Percentiles rank a stretch among this genome's conserved stretches.
Evolutionary conservation across 768 basidiomycete species (phyloP).

Genomic region (Amanita polypyramis): DNA sequence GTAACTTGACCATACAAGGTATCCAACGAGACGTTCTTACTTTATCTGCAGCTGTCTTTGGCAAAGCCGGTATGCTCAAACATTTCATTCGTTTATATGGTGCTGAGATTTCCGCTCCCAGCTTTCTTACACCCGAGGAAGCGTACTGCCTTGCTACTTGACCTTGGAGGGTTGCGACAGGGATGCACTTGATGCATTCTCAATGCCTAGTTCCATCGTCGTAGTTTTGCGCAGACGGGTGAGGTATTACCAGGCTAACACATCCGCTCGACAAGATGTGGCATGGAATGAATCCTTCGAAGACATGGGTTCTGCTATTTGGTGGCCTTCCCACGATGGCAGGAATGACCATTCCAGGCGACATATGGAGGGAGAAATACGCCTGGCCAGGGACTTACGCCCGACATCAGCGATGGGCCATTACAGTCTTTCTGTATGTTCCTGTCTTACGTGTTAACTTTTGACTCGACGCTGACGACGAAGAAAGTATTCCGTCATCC

Average conservation of each 20-base stretch:
- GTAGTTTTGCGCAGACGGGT: conserved; percentile 31
- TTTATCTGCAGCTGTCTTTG: conserved; percentile 26
- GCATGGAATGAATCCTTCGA: conserved; percentile 36
- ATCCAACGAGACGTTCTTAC: conserved; percentile 3
- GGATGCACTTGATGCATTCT: conserved; percentile 30
- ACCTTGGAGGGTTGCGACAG: conserved; percentile 29
- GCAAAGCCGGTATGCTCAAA: conserved; percentile 31
- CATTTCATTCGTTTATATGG: background rate
- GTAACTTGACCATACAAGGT: conserved; percentile 9
- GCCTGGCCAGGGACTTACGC: conserved; percentile 37
- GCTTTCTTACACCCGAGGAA: conserved; percentile 40
- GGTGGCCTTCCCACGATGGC: conserved; percentile 33
- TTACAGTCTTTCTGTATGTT: conserved; percentile 39
- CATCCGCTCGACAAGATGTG: conserved; percentile 24
- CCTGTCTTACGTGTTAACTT: background rate
- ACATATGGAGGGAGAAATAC: conserved; percentile 42
- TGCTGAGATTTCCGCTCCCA: conserved; percentile 10
- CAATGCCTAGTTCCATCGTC: conserved; percentile 27
- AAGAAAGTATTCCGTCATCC: conserved; percentile 33
- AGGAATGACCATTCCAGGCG: conserved; percentile 23
- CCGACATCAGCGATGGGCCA: conserved; percentile 40
- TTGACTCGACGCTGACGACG: conserved; percentile 4
- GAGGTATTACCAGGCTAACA: conserved; percentile 29
- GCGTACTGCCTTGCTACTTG: conserved; percentile 35
- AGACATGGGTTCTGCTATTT: conserved; percentile 32